phyloP scores from a whole-genome alignment of 2,329 filamentous ascomycete genomes.

The Diaporthe nobilis region DNA sequence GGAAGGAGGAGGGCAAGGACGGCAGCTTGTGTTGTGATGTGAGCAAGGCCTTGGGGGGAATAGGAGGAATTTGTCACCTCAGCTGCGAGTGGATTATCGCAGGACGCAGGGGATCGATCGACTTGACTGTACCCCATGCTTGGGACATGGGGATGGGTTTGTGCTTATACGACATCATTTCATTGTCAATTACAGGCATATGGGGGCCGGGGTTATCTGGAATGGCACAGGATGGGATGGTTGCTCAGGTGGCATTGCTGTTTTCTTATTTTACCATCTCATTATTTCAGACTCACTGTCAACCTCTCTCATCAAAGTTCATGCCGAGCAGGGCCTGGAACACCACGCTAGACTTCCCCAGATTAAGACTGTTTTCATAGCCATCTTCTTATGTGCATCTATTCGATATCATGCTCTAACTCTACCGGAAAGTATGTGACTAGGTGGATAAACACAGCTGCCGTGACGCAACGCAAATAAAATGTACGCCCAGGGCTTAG shows the following conservation, averaged over 20 bases:
- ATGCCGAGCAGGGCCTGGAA: not conserved
- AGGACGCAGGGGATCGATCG: not conserved
- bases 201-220: constrained; percentile 17
- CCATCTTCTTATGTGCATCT: constrained; percentile 25
- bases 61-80: not conserved
- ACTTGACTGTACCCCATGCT: not conserved
- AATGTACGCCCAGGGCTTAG: not conserved
- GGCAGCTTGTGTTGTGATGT: constrained; percentile 47
- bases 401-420: constrained; percentile 14
- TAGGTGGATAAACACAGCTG: not conserved
- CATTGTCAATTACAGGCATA: constrained; percentile 13
- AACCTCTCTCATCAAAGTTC: not conserved
- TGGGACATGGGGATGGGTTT: not conserved
- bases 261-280: not conserved
- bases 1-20: constrained; percentile 64
- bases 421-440: constrained; percentile 12
- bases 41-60: not conserved
- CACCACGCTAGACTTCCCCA: constrained; percentile 22
- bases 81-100: not conserved
- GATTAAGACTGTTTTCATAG: constrained; percentile 18
- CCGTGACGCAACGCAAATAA: not conserved
- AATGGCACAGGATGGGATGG: not conserved
- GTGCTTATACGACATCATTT: constrained; percentile 7
- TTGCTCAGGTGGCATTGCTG: constrained; percentile 1
- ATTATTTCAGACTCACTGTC: not conserved